A percentile compares a stretch with the other conserved stretches of the same genome.
Evolutionary conservation across 1,284 basidiomycete genomes (phyloP).

Genomic region (Moniliophthora roreri): DNA sequence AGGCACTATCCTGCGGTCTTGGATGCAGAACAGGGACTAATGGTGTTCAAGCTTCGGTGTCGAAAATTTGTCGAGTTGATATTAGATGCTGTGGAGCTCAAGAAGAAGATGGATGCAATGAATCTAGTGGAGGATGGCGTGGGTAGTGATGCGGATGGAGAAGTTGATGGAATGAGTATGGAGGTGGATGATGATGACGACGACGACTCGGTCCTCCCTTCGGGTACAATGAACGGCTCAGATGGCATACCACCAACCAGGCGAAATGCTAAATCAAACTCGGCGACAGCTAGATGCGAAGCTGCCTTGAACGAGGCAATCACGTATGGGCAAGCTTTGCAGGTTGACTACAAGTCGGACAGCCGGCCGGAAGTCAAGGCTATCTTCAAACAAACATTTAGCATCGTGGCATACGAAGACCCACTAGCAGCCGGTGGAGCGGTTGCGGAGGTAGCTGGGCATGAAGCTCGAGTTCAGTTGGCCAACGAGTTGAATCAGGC

Average conservation of each 20-base stretch:
- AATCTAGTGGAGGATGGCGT: conserved; percentile 26
- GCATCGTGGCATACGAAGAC: conserved; percentile 76
- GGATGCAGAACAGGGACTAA: conserved; percentile 62
- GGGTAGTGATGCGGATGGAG: conserved; percentile 31
- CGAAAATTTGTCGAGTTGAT: conserved; percentile 82
- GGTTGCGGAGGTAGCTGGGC: conserved; percentile 64
- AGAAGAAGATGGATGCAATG: conserved; percentile 51
- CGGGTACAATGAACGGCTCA: conserved; percentile 22
- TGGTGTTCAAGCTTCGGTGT: conserved; percentile 76
- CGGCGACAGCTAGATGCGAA: conserved; percentile 44
- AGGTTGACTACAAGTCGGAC: conserved; percentile 65
- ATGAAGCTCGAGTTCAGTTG: conserved; percentile 60
- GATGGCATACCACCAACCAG: conserved; percentile 11
- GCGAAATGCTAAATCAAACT: not conserved
- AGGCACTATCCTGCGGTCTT: conserved; percentile 62
- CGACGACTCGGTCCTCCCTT: too few species aligned
- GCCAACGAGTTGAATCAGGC: conserved; percentile 80
- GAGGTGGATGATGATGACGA: conserved; percentile 49
- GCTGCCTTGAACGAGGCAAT: conserved; percentile 64
- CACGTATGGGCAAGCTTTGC: conserved; percentile 66
- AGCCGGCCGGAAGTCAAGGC: conserved; percentile 58
- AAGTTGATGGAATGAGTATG: conserved; percentile 50
- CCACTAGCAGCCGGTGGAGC: conserved; percentile 64
- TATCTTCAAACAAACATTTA: conserved; percentile 70
- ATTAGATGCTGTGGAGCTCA: conserved; percentile 63